Conservation (phyloP, 768 basidiomycete species). For the Gyrodon lividus region DNA sequence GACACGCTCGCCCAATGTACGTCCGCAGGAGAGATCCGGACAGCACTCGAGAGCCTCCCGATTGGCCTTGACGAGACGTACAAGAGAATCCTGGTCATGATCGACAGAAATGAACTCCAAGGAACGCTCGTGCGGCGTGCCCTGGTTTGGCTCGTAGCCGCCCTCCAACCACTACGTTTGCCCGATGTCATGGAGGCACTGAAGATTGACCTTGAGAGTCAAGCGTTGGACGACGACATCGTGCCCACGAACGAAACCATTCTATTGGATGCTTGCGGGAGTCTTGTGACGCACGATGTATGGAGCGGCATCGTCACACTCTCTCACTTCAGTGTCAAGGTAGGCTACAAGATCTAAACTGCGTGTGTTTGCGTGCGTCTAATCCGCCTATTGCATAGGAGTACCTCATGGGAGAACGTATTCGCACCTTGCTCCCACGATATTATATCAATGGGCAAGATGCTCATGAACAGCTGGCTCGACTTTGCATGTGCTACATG, state of each 20-base stretch:
- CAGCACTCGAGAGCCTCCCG: constrained; percentile 7
- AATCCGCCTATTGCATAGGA: not conserved
- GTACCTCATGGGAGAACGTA: not conserved
- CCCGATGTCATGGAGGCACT: not conserved
- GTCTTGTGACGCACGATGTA: not conserved
- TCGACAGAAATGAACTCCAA: not conserved
- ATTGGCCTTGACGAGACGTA: constrained; percentile 7
- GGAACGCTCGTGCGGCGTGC: not conserved
- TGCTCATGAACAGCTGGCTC: constrained; percentile 4
- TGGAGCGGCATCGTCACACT: not conserved
- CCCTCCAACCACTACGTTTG: not conserved
- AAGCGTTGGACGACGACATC: not conserved
- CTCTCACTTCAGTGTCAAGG: not conserved
- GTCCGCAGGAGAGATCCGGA: not conserved
- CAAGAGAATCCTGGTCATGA: constrained; percentile 2
- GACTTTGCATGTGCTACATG: constrained; percentile 11
- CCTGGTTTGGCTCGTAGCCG: constrained; percentile 10
- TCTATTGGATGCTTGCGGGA: not conserved
- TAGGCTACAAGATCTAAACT: not conserved
- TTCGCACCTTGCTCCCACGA: not conserved
- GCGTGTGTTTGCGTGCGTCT: too few species aligned
- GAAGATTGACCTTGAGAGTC: not conserved
- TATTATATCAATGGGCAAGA: not conserved
- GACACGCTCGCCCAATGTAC: constrained; percentile 6
- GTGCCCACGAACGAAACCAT: not conserved